Base-by-base conservation (phyloP, 371 early-diverging fungal genomes). In the Rhizopus arrhizus region DNA sequence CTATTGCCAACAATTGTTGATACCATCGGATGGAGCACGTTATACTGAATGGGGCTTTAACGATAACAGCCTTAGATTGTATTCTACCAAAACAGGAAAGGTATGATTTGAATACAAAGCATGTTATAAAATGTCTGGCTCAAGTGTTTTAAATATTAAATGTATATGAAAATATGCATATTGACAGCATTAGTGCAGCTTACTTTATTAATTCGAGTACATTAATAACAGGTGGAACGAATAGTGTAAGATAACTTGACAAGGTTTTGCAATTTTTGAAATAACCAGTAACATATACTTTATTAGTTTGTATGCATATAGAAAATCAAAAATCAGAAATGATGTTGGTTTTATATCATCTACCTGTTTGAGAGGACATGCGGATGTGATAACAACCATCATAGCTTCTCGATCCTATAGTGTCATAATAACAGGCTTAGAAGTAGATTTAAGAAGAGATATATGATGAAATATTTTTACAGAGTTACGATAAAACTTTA, bases 41-140 rank as follows among this genome's bases (percentile, higher is more conserved):
- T 90, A 85, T 65, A 69, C 89, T 7, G 91, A 92, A 61, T 91
- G 90, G 90, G 90, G 87, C 16, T 89, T 74, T 56, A 71, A 84
- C 0, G 92, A 92, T 58, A 80, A 85, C 34, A 87, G 88, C 56
- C 58, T 91, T 6, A 77, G 91, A 32, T 51, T 92, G 10, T 81
- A 74, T 58, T 69, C 83, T 47, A 79, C 83, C 0, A 89, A 90
- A 9, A 78, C 78, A 6, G 82, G 77, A 55, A 89, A 88, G 72
- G 83, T 85, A 69, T 31, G 31, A 10, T 9, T 3, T 34, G 33
- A 12, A 22, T 11, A 2, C 11, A 11, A 9, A 36, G 2, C 6
- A 9, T 11, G 36, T 36, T 36, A 2, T 6, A 6, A 36, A 9
- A 11, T 43, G 1, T 54, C 53, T 48, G 85, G 83, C 29, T 80